These are phyloP conservation scores for Phytophthora vignae DNA, from an alignment of 352 stramenopile species.

Conservation along the genomic window DNA sequence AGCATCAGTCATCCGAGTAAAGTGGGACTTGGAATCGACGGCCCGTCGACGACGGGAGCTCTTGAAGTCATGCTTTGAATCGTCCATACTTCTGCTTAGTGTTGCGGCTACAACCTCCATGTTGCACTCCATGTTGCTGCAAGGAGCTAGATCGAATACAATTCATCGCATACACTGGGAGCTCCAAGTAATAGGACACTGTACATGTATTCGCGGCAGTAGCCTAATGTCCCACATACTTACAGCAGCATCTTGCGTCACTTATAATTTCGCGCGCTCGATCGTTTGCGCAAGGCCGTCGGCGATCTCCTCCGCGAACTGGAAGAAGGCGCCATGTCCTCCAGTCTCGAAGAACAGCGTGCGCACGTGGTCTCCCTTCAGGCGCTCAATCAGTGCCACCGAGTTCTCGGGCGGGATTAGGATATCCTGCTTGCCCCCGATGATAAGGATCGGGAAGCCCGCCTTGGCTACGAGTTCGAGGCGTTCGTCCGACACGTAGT, in stretches of 20 bases:
- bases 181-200: background rate
- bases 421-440: slow-evolving; percentile 55
- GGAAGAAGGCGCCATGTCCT: slow-evolving; percentile 45
- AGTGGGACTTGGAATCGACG: slow-evolving; percentile 21
- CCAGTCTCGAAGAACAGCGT: slow-evolving; percentile 43
- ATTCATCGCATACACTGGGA: background rate
- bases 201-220: slow-evolving; percentile 2
- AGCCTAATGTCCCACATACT: background rate
- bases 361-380: slow-evolving; percentile 39
- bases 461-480: slow-evolving; percentile 43
- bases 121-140: too few relatives aligned
- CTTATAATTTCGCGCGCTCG: slow-evolving; percentile 35
- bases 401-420: slow-evolving; percentile 54
- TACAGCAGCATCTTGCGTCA: background rate
- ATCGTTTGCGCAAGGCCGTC: slow-evolving; percentile 42
- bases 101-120: too few relatives aligned
- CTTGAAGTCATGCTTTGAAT: slow-evolving; percentile 17
- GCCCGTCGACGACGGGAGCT: background rate
- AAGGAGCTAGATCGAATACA: too few relatives aligned
- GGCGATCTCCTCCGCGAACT: slow-evolving; percentile 48
- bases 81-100: background rate
- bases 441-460: slow-evolving; percentile 59
- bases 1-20: slow-evolving; percentile 15
- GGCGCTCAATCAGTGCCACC: slow-evolving; percentile 31
- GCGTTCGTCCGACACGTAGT: slow-evolving; percentile 62